phyloP scores from a whole-genome alignment of 1,284 basidiomycete species.

The Leccinum fuscescens region DNA sequence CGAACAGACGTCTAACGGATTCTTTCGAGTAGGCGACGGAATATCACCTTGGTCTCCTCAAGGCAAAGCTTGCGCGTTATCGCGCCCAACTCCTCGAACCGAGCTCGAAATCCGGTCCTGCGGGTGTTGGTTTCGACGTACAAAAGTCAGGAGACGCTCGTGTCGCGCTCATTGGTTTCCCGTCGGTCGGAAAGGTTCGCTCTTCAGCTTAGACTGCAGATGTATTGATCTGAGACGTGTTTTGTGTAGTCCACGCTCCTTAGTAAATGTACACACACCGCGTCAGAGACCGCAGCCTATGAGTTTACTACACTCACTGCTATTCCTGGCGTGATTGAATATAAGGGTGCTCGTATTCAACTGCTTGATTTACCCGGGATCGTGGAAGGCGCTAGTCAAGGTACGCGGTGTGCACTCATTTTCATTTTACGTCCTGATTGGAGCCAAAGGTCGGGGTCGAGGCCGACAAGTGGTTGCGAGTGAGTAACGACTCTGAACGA shows the following conservation, averaged over 20 bases:
- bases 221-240: constrained; percentile 9
- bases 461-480: constrained; percentile 94
- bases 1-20: constrained; percentile 16
- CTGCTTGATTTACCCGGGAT: constrained; percentile 96
- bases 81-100: constrained; percentile 89
- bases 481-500: constrained; percentile 30
- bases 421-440: background rate
- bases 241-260: constrained; percentile 81
- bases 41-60: constrained; percentile 85
- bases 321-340: constrained; percentile 92
- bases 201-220: background rate
- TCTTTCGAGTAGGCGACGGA: constrained; percentile 75
- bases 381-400: constrained; percentile 93
- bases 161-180: constrained; percentile 92
- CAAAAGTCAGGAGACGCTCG: constrained; percentile 93
- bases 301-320: constrained; percentile 96
- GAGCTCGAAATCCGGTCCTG: constrained; percentile 74
- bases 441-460: constrained; percentile 73
- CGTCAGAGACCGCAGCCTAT: constrained; percentile 88
- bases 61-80: constrained; percentile 90
- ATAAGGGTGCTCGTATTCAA: constrained; percentile 91
- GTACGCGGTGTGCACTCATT: constrained; percentile 27
- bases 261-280: constrained; percentile 89
- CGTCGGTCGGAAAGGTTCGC: constrained; percentile 85
- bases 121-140: constrained; percentile 90